phyloP scores from a whole-genome alignment of 2,329 filamentous ascomycete genomes.

The Dryadomyces quercus-mongolicae region DNA sequence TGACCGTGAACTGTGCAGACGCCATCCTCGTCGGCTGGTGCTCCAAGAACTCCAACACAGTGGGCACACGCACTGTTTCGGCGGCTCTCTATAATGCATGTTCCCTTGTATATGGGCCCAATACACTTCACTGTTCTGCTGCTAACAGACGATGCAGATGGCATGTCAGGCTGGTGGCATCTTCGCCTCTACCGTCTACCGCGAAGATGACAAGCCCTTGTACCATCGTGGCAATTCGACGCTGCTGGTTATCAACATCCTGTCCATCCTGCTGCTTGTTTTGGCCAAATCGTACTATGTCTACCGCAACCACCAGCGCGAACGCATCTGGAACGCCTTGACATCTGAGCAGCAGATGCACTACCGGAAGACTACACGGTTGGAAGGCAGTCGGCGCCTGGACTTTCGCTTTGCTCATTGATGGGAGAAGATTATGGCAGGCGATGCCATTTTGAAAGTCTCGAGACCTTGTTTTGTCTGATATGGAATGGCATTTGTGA shows the following conservation, averaged over 20 bases:
- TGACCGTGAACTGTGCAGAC: slow-evolving; percentile 19
- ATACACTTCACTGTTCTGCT: not conserved
- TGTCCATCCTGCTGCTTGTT: slow-evolving; percentile 37
- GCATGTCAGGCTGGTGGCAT: slow-evolving; percentile 24
- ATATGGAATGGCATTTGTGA: too few species aligned
- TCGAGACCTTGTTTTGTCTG: too few species aligned
- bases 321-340: slow-evolving; percentile 34
- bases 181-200: slow-evolving; percentile 32
- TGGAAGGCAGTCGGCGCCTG: slow-evolving; percentile 30
- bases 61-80: slow-evolving; percentile 7
- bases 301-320: slow-evolving; percentile 30
- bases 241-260: slow-evolving; percentile 35
- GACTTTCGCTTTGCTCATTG: slow-evolving; percentile 30
- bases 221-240: slow-evolving; percentile 43
- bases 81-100: slow-evolving; percentile 10
- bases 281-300: slow-evolving; percentile 41
- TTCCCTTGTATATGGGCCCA: not conserved
- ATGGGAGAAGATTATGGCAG: too few species aligned
- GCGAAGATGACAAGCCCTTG: slow-evolving; percentile 38
- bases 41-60: slow-evolving; percentile 36
- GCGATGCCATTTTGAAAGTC: too few species aligned
- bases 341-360: slow-evolving; percentile 30
- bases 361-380: slow-evolving; percentile 32
- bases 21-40: slow-evolving; percentile 48
- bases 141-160: slow-evolving; percentile 16